Evolutionary conservation across 75 land plant species (phyloP).

Genomic region (Sequoiadendron giganteum): DNA sequence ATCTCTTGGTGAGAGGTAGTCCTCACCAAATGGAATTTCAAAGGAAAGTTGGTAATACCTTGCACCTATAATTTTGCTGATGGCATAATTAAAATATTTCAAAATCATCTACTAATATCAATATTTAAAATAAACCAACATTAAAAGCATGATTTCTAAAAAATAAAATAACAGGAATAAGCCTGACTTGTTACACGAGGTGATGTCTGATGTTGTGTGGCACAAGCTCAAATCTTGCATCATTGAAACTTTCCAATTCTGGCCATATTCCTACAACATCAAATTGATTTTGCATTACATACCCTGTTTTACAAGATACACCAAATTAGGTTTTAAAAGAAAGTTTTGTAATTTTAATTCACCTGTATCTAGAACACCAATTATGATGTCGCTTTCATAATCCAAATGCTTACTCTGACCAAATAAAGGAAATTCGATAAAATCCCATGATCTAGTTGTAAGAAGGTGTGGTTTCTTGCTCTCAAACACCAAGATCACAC

Average conservation of each 20-base stretch:
- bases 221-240: constrained; percentile 17
- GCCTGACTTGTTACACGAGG: background rate
- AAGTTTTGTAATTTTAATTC: background rate
- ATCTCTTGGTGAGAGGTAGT: constrained; percentile 1
- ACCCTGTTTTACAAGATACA: no score
- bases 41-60: background rate
- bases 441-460: constrained; percentile 27
- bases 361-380: background rate
- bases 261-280: no score
- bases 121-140: background rate
- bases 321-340: no score
- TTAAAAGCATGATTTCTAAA: no score
- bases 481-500: no score
- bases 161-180: background rate
- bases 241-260: no score
- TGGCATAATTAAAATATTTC: background rate
- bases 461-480: background rate
- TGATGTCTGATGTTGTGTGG: background rate
- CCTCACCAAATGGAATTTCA: background rate
- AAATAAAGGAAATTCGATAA: constrained; percentile 11
- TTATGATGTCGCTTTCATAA: constrained; percentile 8
- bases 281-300: no score
- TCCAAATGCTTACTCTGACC: background rate
- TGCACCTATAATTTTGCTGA: constrained; percentile 32
- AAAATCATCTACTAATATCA: background rate